Conservation (phyloP, 768 basidiomycete genomes). For the Leccinum boreale region DNA sequence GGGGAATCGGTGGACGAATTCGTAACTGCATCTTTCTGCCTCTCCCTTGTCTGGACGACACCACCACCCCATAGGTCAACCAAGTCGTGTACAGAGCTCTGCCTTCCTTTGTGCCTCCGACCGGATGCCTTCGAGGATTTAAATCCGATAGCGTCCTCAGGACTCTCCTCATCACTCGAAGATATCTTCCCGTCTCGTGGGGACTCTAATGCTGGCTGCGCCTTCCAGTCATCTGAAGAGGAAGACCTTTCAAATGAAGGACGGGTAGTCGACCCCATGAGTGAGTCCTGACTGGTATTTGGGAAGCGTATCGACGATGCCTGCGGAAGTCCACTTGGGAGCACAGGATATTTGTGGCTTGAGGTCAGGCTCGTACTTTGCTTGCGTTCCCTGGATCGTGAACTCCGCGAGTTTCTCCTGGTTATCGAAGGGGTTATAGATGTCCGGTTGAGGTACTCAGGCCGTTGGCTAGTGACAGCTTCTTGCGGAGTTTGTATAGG, state of each 20-base stretch:
- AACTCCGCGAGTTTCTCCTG: conserved; percentile 21
- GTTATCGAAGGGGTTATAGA: conserved; percentile 20
- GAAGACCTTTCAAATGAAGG: conserved; percentile 22
- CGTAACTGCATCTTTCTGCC: conserved; percentile 27
- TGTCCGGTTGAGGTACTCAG: not conserved
- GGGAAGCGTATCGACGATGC: conserved; percentile 3
- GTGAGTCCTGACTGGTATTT: conserved; percentile 10
- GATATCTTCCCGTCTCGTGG: conserved; percentile 34
- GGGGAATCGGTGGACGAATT: conserved; percentile 17
- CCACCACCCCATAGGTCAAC: conserved; percentile 77
- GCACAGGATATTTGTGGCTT: conserved; percentile 8
- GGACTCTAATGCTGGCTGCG: conserved; percentile 29
- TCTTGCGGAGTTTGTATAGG: conserved; percentile 31
- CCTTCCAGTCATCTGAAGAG: conserved; percentile 48
- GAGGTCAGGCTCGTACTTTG: conserved; percentile 7
- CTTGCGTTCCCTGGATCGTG: conserved; percentile 36
- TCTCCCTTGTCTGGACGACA: conserved; percentile 41
- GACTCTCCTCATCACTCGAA: conserved; percentile 57
- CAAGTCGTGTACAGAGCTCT: conserved; percentile 81
- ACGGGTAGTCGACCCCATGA: conserved; percentile 6
- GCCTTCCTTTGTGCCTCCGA: conserved; percentile 46
- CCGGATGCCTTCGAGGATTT: conserved; percentile 24
- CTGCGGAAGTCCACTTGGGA: conserved; percentile 4
- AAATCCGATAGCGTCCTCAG: conserved; percentile 43
- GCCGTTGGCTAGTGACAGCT: conserved; percentile 28